Evolutionary conservation across 2,329 filamentous ascomycete genomes (phyloP).

Genomic region (Phialophora expanda): DNA sequence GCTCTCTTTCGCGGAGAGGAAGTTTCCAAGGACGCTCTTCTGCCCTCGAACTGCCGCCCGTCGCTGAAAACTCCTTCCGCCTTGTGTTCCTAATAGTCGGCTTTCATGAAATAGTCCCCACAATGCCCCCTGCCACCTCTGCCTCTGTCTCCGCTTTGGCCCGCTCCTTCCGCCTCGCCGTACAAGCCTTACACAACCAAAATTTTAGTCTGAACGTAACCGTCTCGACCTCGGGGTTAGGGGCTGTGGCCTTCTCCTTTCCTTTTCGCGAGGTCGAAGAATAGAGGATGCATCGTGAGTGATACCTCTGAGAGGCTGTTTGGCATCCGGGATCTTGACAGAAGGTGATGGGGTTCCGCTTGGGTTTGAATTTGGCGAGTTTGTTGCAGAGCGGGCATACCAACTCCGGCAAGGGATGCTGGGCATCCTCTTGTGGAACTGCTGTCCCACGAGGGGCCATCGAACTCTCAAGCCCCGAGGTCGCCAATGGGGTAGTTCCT

Average conservation of each 20-base stretch:
- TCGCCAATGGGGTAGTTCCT: background rate
- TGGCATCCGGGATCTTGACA: constrained; percentile 30
- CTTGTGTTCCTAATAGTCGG: background rate
- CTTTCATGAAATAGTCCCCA: background rate
- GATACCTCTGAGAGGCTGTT: constrained; percentile 28
- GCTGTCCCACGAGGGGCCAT: background rate
- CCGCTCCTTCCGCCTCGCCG: background rate
- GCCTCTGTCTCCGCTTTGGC: background rate
- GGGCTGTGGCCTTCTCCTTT: background rate
- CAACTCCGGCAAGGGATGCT: background rate
- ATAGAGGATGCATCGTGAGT: constrained; percentile 26
- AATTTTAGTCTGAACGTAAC: background rate
- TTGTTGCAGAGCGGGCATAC: constrained; percentile 21
- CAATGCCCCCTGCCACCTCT: background rate
- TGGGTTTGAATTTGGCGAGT: constrained; percentile 18
- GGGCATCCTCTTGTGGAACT: background rate
- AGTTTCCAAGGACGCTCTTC: background rate
- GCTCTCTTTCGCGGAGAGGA: background rate
- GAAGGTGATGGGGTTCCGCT: constrained; percentile 7
- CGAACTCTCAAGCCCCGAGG: constrained; percentile 14
- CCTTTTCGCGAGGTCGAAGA: background rate
- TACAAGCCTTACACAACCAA: background rate
- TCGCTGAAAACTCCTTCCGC: background rate
- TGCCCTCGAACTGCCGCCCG: background rate
- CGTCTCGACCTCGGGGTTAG: background rate